Evolutionary conservation across 202 grass and related monocot species (phyloP).

Genomic region (Eragrostis tef): DNA sequence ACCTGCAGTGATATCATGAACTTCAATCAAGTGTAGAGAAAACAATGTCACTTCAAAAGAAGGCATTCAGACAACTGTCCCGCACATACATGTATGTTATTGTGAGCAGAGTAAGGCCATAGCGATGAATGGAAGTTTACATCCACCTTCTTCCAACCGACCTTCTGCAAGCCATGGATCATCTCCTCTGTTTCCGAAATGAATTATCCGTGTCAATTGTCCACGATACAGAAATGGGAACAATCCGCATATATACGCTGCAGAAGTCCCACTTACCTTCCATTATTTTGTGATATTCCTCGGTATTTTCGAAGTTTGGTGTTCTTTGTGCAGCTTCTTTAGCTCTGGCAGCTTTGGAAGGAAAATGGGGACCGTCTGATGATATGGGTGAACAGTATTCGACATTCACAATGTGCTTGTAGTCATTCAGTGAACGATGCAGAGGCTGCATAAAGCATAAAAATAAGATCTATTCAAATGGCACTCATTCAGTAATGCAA

Average conservation of each 20-base stretch:
- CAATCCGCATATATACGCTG: background rate
- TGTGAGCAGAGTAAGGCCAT: conserved; percentile 89
- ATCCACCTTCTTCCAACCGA: conserved; percentile 95
- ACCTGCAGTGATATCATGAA: conserved; percentile 55
- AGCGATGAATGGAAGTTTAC: conserved; percentile 70
- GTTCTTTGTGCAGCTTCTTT: conserved; percentile 67
- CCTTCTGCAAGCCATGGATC: conserved; percentile 78
- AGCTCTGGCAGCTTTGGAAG: conserved; percentile 62
- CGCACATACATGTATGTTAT: conserved; percentile 76
- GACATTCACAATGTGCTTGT: conserved; percentile 78
- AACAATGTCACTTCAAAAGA: background rate
- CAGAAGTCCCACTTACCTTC: conserved; percentile 53
- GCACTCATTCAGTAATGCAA: background rate
- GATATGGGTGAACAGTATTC: conserved; percentile 62
- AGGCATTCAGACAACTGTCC: background rate
- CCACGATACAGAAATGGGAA: background rate
- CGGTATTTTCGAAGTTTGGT: conserved; percentile 65
- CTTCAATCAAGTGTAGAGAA: background rate
- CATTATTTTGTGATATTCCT: conserved; percentile 76
- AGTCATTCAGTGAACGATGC: conserved; percentile 59
- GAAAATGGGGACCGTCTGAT: conserved; percentile 66
- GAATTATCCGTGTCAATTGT: background rate
- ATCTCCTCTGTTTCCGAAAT: conserved; percentile 73
- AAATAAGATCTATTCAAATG: conserved; percentile 8
- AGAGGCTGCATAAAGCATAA: conserved; percentile 55